Evolutionary conservation across 2,329 filamentous ascomycete species (phyloP).

Genomic region (Penicillium sp.): DNA sequence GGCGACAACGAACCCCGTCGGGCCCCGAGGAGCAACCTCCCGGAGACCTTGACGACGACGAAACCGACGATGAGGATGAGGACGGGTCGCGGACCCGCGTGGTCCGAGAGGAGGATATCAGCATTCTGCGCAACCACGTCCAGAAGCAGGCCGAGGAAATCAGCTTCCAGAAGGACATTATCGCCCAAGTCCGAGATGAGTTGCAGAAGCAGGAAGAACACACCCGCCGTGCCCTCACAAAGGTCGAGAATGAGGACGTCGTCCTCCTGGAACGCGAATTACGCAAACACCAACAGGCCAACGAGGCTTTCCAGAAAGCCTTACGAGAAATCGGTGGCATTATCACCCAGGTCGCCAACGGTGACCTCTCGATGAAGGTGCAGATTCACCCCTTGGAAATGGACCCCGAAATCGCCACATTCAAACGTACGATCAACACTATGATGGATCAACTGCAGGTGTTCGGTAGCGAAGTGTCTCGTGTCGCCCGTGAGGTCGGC

Average conservation of each 20-base stretch:
- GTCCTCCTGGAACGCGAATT: conserved; percentile 87
- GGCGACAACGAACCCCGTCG: conserved; percentile 36
- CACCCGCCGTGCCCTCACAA: conserved; percentile 77
- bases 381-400: conserved; percentile 94
- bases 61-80: conserved; percentile 48
- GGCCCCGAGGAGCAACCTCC: conserved; percentile 29
- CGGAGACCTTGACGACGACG: conserved; percentile 36
- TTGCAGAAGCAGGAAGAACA: conserved; percentile 81
- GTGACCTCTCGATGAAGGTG: conserved; percentile 95
- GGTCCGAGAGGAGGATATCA: conserved; percentile 76
- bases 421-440: conserved; percentile 97
- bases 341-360: conserved; percentile 90
- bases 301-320: conserved; percentile 97
- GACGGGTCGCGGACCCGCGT: conserved; percentile 52
- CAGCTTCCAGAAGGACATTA: conserved; percentile 79
- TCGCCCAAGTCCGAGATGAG: conserved; percentile 81
- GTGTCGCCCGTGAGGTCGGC: conserved; percentile 90
- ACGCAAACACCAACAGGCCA: conserved; percentile 96
- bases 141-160: conserved; percentile 92
- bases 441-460: conserved; percentile 99
- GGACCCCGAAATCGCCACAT: conserved; percentile 96
- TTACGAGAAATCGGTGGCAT: conserved; percentile 96
- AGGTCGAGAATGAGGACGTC: conserved; percentile 84
- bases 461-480: conserved; percentile 94
- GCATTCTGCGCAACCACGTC: conserved; percentile 83